Conservation (phyloP, 495 filamentous ascomycete genomes). For the Aspergillus biplanus region DNA sequence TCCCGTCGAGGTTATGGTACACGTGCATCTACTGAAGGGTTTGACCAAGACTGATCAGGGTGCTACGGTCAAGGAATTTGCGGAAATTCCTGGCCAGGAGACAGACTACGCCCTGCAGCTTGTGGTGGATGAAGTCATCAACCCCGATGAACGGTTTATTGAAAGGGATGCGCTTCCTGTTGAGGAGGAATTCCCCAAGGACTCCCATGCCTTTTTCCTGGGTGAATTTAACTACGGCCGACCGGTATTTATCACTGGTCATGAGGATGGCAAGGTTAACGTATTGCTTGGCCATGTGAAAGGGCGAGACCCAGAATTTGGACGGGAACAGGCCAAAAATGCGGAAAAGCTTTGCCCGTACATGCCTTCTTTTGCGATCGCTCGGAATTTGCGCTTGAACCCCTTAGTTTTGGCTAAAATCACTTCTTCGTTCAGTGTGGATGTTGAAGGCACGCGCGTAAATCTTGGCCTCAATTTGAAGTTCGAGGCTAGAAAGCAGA, state of each 20-base stretch:
- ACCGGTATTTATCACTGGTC: constrained; percentile 79
- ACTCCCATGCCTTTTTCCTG: constrained; percentile 87
- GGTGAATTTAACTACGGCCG: constrained; percentile 93
- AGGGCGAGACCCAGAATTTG: constrained; percentile 78
- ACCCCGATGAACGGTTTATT: constrained; percentile 90
- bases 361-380: constrained; percentile 82
- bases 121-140: constrained; percentile 86
- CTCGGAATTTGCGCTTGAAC: constrained; percentile 78
- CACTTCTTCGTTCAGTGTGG: constrained; percentile 87
- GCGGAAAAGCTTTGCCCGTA: constrained; percentile 74
- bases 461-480: constrained; percentile 97
- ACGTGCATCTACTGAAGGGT: constrained; percentile 91
- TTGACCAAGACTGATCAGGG: constrained; percentile 89
- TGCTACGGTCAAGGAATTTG: constrained; percentile 91
- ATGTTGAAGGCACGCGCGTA: constrained; percentile 72
- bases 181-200: constrained; percentile 87
- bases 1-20: constrained; percentile 81
- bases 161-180: constrained; percentile 84
- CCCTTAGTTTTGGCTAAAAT: constrained; percentile 92
- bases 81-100: constrained; percentile 83
- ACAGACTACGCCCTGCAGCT: constrained; percentile 89
- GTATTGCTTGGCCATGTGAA: constrained; percentile 72
- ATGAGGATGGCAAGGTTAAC: constrained; percentile 72
- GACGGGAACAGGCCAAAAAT: constrained; percentile 66
- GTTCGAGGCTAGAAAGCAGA: constrained; percentile 91